A percentile compares a stretch with the other conserved stretches of the same genome.
These are phyloP conservation scores for Xylaria sp. DNA, from an alignment of 2,329 filamentous ascomycete genomes.

Conservation along the genomic window DNA sequence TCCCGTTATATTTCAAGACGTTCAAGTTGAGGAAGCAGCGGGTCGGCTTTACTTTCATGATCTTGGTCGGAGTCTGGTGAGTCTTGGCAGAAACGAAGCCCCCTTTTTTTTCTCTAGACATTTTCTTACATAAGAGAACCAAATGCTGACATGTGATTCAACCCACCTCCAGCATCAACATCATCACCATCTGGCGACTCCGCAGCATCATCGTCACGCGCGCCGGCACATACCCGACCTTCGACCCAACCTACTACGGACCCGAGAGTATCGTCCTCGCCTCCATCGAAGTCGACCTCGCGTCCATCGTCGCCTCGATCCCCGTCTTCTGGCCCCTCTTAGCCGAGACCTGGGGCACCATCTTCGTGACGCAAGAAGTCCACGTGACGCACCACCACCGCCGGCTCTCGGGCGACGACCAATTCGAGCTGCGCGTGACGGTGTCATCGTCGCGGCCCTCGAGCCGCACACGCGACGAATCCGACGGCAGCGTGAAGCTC, in stretches of 20 bases:
- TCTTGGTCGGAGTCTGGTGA: constrained; percentile 32
- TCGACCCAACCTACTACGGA: constrained; percentile 36
- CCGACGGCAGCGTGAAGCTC: constrained; percentile 17
- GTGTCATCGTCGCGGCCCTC: neutral
- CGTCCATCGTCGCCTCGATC: constrained; percentile 32
- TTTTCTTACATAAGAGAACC: neutral
- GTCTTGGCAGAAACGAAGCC: constrained; percentile 11
- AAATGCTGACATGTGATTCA: constrained; percentile 1
- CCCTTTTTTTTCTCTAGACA: too few relatives aligned
- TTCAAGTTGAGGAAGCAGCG: constrained; percentile 29
- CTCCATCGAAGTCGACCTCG: constrained; percentile 33
- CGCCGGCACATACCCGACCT: constrained; percentile 32
- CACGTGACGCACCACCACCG: constrained; percentile 30
- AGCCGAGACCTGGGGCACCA: constrained; percentile 26
- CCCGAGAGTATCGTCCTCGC: constrained; percentile 32
- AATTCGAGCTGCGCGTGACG: constrained; percentile 11
- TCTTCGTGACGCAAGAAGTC: constrained; percentile 36
- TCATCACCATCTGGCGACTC: constrained; percentile 32
- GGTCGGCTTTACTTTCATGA: constrained; percentile 28
- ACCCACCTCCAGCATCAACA: constrained; percentile 24
- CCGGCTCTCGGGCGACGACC: constrained; percentile 21
- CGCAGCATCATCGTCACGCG: constrained; percentile 28
- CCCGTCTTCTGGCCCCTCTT: constrained; percentile 34
- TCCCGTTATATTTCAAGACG: constrained; percentile 29
- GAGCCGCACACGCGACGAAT: constrained; percentile 8